Percentiles rank a stretch among this genome's conserved stretches.
Conservation (phyloP, 352 stramenopile species). For the Phytophthora ramorum region DNA sequence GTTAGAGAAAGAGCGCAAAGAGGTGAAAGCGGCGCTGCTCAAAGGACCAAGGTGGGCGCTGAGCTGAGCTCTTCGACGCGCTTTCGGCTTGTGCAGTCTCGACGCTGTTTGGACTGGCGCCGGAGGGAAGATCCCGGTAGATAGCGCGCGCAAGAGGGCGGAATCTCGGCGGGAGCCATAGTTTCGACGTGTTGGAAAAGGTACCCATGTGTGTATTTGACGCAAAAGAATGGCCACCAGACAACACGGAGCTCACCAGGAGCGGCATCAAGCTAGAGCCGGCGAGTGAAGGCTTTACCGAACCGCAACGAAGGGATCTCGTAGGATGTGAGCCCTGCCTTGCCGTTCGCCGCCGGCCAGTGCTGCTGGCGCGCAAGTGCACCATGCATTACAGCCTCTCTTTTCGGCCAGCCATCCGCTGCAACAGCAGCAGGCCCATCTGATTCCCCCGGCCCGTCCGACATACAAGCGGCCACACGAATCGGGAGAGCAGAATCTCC, state of each 20-base stretch:
- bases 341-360: background rate
- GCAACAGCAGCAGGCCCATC: background rate
- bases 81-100: conserved; percentile 18
- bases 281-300: background rate
- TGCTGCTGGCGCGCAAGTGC: background rate
- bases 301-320: conserved; percentile 1
- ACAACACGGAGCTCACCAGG: conserved; percentile 9
- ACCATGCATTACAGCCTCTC: conserved; percentile 11
- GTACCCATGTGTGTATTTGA: conserved; percentile 24
- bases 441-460: background rate
- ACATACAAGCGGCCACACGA: conserved; percentile 4
- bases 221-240: conserved; percentile 14
- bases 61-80: conserved; percentile 6
- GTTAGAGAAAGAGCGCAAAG: conserved; percentile 22
- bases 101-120: conserved; percentile 6
- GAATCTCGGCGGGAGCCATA: conserved; percentile 23
- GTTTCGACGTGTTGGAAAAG: conserved; percentile 25
- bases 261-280: background rate
- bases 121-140: conserved; percentile 4
- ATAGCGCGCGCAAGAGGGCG: conserved; percentile 25
- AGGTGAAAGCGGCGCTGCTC: background rate
- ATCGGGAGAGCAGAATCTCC: conserved; percentile 1
- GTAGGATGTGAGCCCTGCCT: background rate
- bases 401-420: background rate
- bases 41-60: too few relatives aligned